Percentiles rank a stretch among this genome's conserved stretches.
Conservation (phyloP, 441 rosid species). For the Sinapis alba region DNA sequence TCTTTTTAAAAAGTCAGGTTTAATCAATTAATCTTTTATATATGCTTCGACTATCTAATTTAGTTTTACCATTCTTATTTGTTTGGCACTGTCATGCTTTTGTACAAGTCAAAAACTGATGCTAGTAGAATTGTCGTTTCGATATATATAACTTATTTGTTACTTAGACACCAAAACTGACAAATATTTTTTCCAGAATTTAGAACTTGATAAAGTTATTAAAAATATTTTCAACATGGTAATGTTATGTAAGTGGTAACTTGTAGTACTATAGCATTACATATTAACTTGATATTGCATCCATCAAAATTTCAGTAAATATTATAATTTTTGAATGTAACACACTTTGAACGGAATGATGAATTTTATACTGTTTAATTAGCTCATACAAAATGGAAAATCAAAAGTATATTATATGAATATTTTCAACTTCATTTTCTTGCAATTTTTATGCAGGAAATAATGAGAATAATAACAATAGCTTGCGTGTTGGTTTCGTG, state of each 20-base stretch:
- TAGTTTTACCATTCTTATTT: conserved; percentile 9
- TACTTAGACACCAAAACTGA: background rate
- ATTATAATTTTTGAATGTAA: background rate
- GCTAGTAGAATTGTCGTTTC: conserved; percentile 2
- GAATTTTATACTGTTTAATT: background rate
- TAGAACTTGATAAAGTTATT: background rate
- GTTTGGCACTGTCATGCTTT: conserved; percentile 35
- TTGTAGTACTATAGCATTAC: background rate
- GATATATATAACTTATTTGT: background rate
- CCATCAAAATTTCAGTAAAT: background rate
- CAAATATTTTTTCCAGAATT: background rate
- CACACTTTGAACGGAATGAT: background rate
- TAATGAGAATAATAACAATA: background rate
- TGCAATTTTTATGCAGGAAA: background rate
- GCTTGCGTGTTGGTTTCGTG: conserved; percentile 29
- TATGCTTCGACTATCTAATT: background rate
- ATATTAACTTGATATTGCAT: background rate
- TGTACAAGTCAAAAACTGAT: conserved; percentile 5
- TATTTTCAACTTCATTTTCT: background rate
- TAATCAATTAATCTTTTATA: background rate
- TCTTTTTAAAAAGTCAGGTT: background rate
- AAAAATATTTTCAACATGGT: background rate
- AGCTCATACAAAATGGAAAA: background rate
- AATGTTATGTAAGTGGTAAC: background rate
- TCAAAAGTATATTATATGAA: background rate